Base-by-base conservation (phyloP, 176 grass and related monocot genomes). In the Phoenix roebelenii region DNA sequence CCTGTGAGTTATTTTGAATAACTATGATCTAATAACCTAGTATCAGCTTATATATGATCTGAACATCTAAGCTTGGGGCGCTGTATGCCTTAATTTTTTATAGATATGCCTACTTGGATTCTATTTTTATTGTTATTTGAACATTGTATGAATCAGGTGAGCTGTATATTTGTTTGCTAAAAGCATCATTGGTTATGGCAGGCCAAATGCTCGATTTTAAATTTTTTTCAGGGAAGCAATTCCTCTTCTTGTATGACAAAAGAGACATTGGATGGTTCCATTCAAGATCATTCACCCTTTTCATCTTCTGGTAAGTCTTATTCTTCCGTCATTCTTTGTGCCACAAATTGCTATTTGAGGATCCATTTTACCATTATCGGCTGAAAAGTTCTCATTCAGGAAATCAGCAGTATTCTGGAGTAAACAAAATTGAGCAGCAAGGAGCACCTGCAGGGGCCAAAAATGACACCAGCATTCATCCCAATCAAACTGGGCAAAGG, bases 161-260 rank as follows among this genome's bases (percentile, higher is more conserved):
- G 20, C 25, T 67, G 50, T 15, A 39, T 68, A n/a, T 56, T 35
- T n/a, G 52, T 55, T 67, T 14, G 14, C 35, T 44, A 44, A 44
- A 44, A 44, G 35, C 35, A 44, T 44, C 10, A 14, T 44, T 44
- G 63, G 24, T 39, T 75, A 54, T 55, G 2, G 51, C 63, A 91
- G 84, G 84, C 66, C 72, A 62, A 78, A 72, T 75, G 68, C 26
- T 82, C 83, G 15, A 97, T 97, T 73, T 73, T 97, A 68, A 88
- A 79, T 58, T 91, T 80, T 55, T 81, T 97, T 58, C 83, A 82
- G 10, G 75, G 54, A 53, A 78, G 61, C 69, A 63, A 71, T 22
- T 68, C 65, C 15, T 82, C 75, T 51, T 68, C 51, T 22, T 23
- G 59, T 3, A 65, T 54, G 1, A 50, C 63, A 60, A 95, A 74